Base-by-base conservation (phyloP, 139 green algal species). In the Chlorella sp. region DNA sequence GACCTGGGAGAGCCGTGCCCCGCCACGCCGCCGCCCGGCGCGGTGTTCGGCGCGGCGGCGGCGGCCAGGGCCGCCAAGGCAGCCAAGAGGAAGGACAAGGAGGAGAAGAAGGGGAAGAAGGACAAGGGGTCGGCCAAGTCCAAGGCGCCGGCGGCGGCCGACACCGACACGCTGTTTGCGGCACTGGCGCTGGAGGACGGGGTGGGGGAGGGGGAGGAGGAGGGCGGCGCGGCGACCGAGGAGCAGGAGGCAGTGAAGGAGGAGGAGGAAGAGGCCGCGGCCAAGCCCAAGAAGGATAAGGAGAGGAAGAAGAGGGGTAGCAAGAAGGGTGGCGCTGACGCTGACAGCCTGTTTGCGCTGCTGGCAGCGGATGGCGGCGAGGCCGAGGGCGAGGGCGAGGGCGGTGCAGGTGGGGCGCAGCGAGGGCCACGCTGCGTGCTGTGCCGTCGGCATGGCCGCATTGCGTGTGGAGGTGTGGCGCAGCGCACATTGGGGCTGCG, bases 271-370 rank as follows among this genome's bases (percentile, higher is more conserved):
- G 85, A 84, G 35, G 66, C 42, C 29, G 33, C n/a, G 19, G 5
- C 60, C 5, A 11, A 50, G 12, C 51, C 55, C 31, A 79, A 76
- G 71, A 73, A 42, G 41, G 63, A 62, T 31, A 73, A 87, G 46
- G 70, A 70, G 62, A 91, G 91, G 67, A 84, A 89, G 51, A 90
- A 91, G 62, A 81, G 75, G 29, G 82, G 81, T 41, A 74, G 79
- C 59, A 89, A 88, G 55, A 77, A 82, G 73, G 65, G 31, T 29
- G 48, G 51, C 19, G 68, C 70, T 31, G 82, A 81, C 27, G 29
- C 81, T 3, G 77, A 82, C 14, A 66, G n/a, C 69, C 76, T 79
- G 21, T 92, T 92, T 91, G 87, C 87, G 46, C 81, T 77, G 8
- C 68, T 93, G 48, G 88, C n/a, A n/a, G n/a, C n/a, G n/a, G n/a